A percentile compares a stretch with the other conserved stretches of the same genome.
Conservation (phyloP, 352 stramenopile species). For the Phytophthora brassicae region DNA sequence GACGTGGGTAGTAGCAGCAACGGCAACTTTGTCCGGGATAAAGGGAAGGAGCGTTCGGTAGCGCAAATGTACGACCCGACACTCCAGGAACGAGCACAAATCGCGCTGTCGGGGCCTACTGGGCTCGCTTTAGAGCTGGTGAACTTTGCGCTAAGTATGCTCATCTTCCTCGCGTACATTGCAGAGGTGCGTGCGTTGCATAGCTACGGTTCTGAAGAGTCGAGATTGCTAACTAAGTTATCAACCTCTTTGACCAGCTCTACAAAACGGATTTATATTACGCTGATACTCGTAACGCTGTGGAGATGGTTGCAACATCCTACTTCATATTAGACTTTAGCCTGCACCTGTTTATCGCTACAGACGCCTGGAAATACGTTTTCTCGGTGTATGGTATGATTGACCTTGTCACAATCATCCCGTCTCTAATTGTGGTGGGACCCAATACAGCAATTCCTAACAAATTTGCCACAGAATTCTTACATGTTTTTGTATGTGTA, state of each 20-base stretch:
- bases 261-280: constrained; percentile 37
- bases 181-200: constrained; percentile 37
- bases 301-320: constrained; percentile 50
- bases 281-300: constrained; percentile 10
- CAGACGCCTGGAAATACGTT: constrained; percentile 45
- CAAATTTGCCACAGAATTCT: not conserved
- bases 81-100: constrained; percentile 42
- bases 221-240: not conserved
- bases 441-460: not conserved
- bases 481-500: constrained; percentile 5
- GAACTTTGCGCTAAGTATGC: constrained; percentile 61
- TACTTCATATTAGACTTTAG: constrained; percentile 75
- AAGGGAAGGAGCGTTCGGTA: constrained; percentile 23
- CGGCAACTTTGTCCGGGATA: constrained; percentile 4
- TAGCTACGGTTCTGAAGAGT: not conserved
- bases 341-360: constrained; percentile 52
- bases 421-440: constrained; percentile 57
- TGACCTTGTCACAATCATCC: constrained; percentile 72
- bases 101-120: constrained; percentile 31
- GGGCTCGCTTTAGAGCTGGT: constrained; percentile 55
- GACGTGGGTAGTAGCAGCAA: not conserved
- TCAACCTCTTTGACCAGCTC: constrained; percentile 29
- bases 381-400: constrained; percentile 59
- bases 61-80: constrained; percentile 51
- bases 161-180: constrained; percentile 66